Evolutionary conservation across 176 grass and related monocot species (phyloP).

Genomic region (Aechmea fasciata): DNA sequence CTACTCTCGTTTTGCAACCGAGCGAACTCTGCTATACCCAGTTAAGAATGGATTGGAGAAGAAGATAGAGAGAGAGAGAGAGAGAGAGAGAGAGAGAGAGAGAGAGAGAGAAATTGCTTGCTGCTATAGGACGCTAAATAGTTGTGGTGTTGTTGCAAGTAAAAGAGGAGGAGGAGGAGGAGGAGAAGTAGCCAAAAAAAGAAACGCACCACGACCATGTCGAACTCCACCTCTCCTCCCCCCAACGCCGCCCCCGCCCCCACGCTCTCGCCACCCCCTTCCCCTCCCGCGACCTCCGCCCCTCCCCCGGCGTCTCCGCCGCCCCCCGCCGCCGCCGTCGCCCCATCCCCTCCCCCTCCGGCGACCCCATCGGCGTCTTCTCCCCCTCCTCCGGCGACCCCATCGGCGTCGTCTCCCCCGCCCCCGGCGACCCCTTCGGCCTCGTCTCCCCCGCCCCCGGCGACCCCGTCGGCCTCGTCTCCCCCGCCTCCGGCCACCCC

Average conservation of each 20-base stretch:
- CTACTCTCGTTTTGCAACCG: too few relatives aligned
- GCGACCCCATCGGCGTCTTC: background rate
- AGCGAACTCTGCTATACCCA: background rate
- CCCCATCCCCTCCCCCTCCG: background rate
- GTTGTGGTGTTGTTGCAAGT: background rate
- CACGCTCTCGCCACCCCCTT: background rate
- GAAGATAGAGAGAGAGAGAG: background rate
- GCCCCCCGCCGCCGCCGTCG: background rate
- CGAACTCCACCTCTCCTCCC: background rate
- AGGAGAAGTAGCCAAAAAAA: background rate
- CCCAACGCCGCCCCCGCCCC: conserved; percentile 26
- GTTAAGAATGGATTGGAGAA: background rate
- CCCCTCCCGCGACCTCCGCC: background rate
- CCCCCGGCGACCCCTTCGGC: conserved; percentile 13
- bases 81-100: background rate
- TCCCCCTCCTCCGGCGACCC: background rate
- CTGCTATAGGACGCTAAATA: background rate
- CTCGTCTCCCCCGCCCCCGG: background rate
- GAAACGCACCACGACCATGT: background rate
- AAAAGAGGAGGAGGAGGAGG: background rate
- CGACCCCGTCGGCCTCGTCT: conserved; percentile 16
- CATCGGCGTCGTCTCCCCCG: background rate
- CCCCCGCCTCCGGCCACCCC: conserved; percentile 13
- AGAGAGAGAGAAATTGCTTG: background rate
- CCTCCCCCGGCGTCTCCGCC: conserved; percentile 4